phyloP scores from a whole-genome alignment of 2,329 filamentous ascomycete species.

The Diaporthe vexans region DNA sequence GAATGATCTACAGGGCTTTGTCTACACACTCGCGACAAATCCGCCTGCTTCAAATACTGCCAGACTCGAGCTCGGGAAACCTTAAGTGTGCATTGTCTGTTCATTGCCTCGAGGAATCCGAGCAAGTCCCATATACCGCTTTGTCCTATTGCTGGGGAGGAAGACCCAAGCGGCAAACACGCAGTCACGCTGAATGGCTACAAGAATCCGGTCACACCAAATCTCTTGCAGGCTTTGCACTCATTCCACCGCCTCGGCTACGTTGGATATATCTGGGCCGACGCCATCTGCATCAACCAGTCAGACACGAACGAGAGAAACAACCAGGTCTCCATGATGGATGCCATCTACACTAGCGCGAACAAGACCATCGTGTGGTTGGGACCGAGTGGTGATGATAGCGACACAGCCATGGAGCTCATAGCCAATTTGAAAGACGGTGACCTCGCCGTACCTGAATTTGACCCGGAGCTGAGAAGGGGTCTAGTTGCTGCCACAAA shows the following conservation, averaged over 20 bases:
- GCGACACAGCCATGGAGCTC: slow-evolving; percentile 7
- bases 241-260: background rate
- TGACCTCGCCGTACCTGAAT: background rate
- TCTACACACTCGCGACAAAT: background rate
- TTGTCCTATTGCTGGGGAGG: slow-evolving; percentile 19
- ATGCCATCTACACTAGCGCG: background rate
- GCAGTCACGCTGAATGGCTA: background rate
- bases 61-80: background rate
- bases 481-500: background rate
- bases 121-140: background rate
- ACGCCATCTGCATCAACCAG: background rate
- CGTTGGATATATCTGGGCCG: background rate
- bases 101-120: background rate
- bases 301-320: slow-evolving; percentile 12
- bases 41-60: background rate
- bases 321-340: slow-evolving; percentile 21
- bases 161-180: background rate
- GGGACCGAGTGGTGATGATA: background rate
- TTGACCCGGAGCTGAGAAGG: background rate
- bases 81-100: slow-evolving; percentile 6
- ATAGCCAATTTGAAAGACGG: background rate
- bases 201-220: background rate
- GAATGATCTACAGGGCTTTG: background rate
- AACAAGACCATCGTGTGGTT: slow-evolving; percentile 20
- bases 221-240: background rate